Evolutionary conservation across 306 rosid genomes (phyloP).

Genomic region (Castanospermum australe): DNA sequence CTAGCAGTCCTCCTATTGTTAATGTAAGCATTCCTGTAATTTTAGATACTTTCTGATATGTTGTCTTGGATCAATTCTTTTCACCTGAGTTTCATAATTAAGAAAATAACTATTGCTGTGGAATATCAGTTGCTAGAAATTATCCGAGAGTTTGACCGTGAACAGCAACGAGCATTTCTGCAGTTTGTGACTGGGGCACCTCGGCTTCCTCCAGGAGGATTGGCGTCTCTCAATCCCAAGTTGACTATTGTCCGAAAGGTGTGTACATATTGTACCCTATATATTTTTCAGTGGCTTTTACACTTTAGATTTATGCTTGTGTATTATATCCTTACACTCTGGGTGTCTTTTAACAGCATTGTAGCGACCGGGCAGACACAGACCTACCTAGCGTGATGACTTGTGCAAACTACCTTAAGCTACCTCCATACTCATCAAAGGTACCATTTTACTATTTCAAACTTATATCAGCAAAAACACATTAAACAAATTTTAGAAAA

Average conservation of each 20-base stretch:
- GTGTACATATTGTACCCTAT: not conserved
- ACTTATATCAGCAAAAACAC: not conserved
- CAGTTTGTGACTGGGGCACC: slow-evolving; percentile 99
- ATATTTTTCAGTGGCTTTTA: not conserved
- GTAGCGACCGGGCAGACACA: slow-evolving; percentile 58
- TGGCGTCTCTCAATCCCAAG: slow-evolving; percentile 95
- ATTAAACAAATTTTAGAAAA: not conserved
- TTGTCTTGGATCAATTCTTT: not conserved
- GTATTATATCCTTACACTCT: not conserved
- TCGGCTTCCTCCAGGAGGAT: slow-evolving; percentile 94
- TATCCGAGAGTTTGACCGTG: slow-evolving; percentile 65
- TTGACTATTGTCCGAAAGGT: slow-evolving; percentile 95
- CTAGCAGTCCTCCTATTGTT: slow-evolving; percentile 88
- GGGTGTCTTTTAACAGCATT: slow-evolving; percentile 58
- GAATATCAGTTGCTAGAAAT: slow-evolving; percentile 79
- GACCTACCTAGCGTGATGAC: slow-evolving; percentile 99
- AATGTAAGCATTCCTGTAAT: slow-evolving; percentile 48
- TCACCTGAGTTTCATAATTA: not conserved
- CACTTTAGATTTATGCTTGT: slow-evolving; percentile 9
- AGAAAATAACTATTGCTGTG: slow-evolving; percentile 1
- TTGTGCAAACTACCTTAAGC: slow-evolving; percentile 96
- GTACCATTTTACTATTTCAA: slow-evolving; percentile 39
- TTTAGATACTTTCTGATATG: not conserved
- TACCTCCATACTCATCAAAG: slow-evolving; percentile 93
- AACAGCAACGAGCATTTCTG: slow-evolving; percentile 79